Evolutionary conservation across 352 stramenopile species (phyloP), one percentile per base, ranked within the genome.

Genomic region (Phytophthora hibernalis): DNA sequence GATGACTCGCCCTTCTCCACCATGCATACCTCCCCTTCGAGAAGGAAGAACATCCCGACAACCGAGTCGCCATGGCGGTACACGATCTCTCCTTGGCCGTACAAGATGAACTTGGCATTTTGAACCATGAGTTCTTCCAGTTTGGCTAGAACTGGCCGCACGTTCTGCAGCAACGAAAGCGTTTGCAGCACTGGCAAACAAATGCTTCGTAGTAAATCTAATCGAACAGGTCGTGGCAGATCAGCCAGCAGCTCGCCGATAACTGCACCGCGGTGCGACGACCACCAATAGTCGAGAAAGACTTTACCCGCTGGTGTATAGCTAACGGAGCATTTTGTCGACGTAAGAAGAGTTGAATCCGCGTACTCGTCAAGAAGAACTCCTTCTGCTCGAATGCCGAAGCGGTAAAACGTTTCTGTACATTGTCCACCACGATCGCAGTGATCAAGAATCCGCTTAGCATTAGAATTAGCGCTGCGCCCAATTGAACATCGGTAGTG

Each of bases 231-330:
- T 28, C 70, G 60, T 1, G 80, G 80, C 0, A 89, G 70, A 50
- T 86, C 80, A 10, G 70, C 57, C 0, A 89, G 61, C 3, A 89
- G 40, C 24, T 86, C 72, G 2, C 70, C 71, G 10, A 77, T 80
- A 9, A 79, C 71, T 1, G 80, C 80, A 12, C 80, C 80, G 2
- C 80, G 75, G 55, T 89, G 80, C 0, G 77, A 77, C 1, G 75
- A 83, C 80, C 80, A 89, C 80, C 80, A 89, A 61, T 85, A 89
- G 49, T 89, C 80, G 5, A 89, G 54, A 26, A 86, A 0, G 80
- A 72, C 35, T 85, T 81, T 3, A 89, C 80, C 2, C 80, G 77
- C 5, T 80, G 72, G 21, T 85, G 67, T 20, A 89, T 75, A 0
- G 69, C 65, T 2, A 78, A 40, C 6, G 80, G 77, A 0, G 77